Evolutionary conservation across 2,329 filamentous ascomycete genomes (phyloP).

Genomic region (Talaromyces rugulosus): DNA sequence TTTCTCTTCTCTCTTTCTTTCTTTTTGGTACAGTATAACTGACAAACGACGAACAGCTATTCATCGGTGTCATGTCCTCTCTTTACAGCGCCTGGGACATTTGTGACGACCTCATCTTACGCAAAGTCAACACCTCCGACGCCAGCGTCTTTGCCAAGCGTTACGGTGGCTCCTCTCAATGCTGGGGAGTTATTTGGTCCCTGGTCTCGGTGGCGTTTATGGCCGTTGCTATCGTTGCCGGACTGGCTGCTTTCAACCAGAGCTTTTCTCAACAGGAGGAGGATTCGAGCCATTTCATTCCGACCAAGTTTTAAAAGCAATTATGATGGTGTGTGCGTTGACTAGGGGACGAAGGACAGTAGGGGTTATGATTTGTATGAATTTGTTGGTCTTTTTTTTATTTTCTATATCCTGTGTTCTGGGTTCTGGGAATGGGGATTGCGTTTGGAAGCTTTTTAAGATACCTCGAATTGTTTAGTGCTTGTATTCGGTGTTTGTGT

Average conservation of each 20-base stretch:
- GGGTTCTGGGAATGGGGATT: background rate
- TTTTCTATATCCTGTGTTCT: background rate
- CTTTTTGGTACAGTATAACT: background rate
- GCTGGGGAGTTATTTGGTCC: conserved; percentile 77
- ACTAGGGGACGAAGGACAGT: background rate
- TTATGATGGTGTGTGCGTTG: background rate
- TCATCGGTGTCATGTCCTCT: conserved; percentile 77
- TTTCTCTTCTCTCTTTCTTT: background rate
- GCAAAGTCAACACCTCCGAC: conserved; percentile 76
- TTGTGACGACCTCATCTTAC: conserved; percentile 73
- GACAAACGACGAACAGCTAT: conserved; percentile 48
- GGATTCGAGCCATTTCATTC: conserved; percentile 65
- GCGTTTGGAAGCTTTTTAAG: background rate
- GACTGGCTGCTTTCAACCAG: conserved; percentile 70
- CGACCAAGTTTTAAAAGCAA: conserved; percentile 17
- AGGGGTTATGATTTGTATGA: background rate
- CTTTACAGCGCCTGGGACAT: conserved; percentile 83
- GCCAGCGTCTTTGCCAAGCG: conserved; percentile 73
- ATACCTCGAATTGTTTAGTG: background rate
- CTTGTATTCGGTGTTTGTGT: background rate
- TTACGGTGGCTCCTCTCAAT: conserved; percentile 74
- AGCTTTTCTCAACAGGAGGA: conserved; percentile 64
- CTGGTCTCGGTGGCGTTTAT: conserved; percentile 69
- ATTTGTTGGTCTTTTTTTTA: background rate
- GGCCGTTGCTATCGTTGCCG: conserved; percentile 68